Percentiles rank a stretch among this genome's conserved stretches.
Conservation (phyloP, 768 basidiomycete species). For the Suillus placidus region DNA sequence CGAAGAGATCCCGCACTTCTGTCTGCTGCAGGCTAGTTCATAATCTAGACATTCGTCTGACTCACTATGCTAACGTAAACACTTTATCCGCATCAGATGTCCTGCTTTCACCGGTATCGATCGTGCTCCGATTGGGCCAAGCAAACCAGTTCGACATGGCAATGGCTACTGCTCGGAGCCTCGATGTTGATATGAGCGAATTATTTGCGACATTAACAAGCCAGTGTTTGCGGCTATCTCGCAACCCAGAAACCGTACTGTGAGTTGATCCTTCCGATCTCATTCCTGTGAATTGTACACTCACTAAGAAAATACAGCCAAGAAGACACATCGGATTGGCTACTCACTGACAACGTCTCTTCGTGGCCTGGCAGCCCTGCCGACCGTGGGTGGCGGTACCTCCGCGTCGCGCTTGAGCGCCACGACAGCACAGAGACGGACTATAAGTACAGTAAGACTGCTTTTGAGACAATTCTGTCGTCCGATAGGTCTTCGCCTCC, state of each 20-base stretch:
- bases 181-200: conserved; percentile 86
- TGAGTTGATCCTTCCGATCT: conserved; percentile 36
- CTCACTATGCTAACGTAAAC: neutral
- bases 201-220: conserved; percentile 76
- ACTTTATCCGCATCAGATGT: conserved; percentile 46
- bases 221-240: conserved; percentile 78
- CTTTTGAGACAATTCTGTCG: conserved; percentile 75
- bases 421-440: conserved; percentile 76
- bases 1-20: conserved; percentile 64
- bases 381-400: conserved; percentile 86
- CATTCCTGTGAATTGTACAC: conserved; percentile 5
- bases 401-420: conserved; percentile 76
- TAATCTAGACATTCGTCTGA: conserved; percentile 2
- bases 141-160: conserved; percentile 79
- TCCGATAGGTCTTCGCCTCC: conserved; percentile 60
- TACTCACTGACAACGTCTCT: conserved; percentile 75
- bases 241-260: conserved; percentile 61
- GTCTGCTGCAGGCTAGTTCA: conserved; percentile 62
- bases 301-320: conserved; percentile 45
- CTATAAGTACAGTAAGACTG: conserved; percentile 74
- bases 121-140: conserved; percentile 80
- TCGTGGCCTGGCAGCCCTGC: conserved; percentile 83
- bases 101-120: conserved; percentile 58
- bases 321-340: conserved; percentile 79
- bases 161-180: conserved; percentile 69